Base-by-base conservation (phyloP, 805 yeast species). In the Metschnikowia peoriensis region DNA sequence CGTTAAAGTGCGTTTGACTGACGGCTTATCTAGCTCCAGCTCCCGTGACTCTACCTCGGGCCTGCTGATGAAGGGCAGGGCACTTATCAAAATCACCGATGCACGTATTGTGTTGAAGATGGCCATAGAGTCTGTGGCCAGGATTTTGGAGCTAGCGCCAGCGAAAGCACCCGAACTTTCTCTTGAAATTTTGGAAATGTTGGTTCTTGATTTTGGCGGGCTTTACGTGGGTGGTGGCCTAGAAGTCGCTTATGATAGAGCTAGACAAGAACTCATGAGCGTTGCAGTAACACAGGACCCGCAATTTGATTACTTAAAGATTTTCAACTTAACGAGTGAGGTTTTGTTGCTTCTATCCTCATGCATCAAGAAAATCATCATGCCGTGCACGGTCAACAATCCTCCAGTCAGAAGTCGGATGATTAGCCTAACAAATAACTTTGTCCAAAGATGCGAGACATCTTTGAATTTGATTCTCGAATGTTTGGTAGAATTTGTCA, bases 131-230 rank as follows among this genome's bases (percentile, higher is more conserved):
- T 79, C 92, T 1, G 74, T 90, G 5, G 86, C 92, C 2, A 76
- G 97, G 63, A 75, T 86, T 4, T 77, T 89, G 61, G 97, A 90
- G 64, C 72, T 89, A 38, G 77, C 84, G 0, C 89, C 93, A 1
- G 71, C 72, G 28, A 83, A 79, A 52, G 74, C 88, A 1, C 78
- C 85, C 7, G 84, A 79, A 43, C 81, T 84, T 61, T 79, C 89
- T 0, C 69, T 82, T 42, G 91, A 84, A 55, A 67, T 92, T 12
- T 73, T 88, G 52, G 89, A 88, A 55, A 75, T 88, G 38, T 65
- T 89, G 47, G 67, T 89, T 22, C 76, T 81, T 44, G 90, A 86
- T 50, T 76, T 89, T 38, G 94, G 96, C 1, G 82, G 82, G 37
- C 77, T 85, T 2, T 90, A 88, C 62, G 79, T 91, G 42, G 91